Base-by-base conservation (phyloP, 2,329 filamentous ascomycete genomes). In the Aspergillus sp. region DNA sequence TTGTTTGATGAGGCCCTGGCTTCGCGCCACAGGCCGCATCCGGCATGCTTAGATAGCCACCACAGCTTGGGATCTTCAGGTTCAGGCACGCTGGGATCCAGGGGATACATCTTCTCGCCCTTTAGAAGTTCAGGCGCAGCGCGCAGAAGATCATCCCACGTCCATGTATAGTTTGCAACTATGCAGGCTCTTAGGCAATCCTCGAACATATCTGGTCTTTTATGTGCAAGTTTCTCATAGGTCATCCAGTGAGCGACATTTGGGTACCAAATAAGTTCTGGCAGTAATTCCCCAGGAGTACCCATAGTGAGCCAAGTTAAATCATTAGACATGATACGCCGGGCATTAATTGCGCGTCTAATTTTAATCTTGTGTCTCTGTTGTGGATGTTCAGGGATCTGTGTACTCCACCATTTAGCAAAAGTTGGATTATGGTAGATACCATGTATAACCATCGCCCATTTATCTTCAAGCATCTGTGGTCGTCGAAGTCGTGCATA, bases 381-480 rank as follows among this genome's bases (percentile, higher is more conserved):
- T 12, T 24, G 7, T 13, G 15, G 13, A 4, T 39, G 4, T 2
- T 30, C 24, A 7, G 17, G 18, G 20, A 45, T 24, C 30, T n/a
- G 47, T 20, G 30, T 26, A 30, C 4, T 12, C 60, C 67, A 71
- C 72, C 74, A 78, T 15, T 62, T 62, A 1, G 74, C 75, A 57
- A 76, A 78, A 39, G 69, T 58, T 4, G 71, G 62, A 54, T 73
- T 67, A 59, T 77, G 71, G 51, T 77, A 75, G 18, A 76, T 72
- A 12, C 75, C 76, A 3, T 66, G 68, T 2, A 74, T 47, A 8
- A 74, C 55, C 39, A 66, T 71, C 11, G 34, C n/a, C 2, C 60
- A 7, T 56, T 78, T 74, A 8, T 57, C 22, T 7, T 49, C 2
- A 3, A 74, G 39, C 45, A 63, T 30, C 5, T 42, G 42, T 4